These are phyloP conservation scores for Claviceps arundinis DNA, from an alignment of 2,329 filamentous ascomycete genomes.

Conservation along the genomic window DNA sequence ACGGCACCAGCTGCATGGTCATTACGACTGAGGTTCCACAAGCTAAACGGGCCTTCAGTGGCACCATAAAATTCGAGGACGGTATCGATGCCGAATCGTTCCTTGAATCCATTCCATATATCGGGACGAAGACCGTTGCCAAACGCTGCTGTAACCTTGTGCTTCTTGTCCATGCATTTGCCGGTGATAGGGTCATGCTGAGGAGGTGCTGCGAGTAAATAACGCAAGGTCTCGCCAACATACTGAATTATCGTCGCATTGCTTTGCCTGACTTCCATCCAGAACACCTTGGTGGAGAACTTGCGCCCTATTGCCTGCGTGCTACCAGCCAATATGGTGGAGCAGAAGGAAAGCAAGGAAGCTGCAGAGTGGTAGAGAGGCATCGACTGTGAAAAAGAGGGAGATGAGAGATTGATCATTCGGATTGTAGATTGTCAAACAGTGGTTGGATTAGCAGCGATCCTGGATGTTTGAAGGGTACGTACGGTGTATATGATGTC, in stretches of 20 bases:
- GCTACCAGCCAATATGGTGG: conserved; percentile 44
- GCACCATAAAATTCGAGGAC: conserved; percentile 73
- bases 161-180: conserved; percentile 55
- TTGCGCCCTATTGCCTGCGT: conserved; percentile 62
- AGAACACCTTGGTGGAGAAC: conserved; percentile 68
- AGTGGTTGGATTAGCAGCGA: neutral
- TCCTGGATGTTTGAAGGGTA: conserved; percentile 24
- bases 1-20: conserved; percentile 64
- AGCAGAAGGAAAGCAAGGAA: conserved; percentile 52
- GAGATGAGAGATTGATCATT: neutral
- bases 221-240: conserved; percentile 77
- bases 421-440: neutral
- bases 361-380: conserved; percentile 81
- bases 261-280: conserved; percentile 58
- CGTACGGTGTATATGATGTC: conserved; percentile 58
- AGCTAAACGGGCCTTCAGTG: conserved; percentile 56
- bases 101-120: conserved; percentile 72
- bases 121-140: conserved; percentile 80
- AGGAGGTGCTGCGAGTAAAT: conserved; percentile 56
- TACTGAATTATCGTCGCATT: conserved; percentile 72
- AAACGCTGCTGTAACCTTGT: conserved; percentile 62
- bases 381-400: conserved; percentile 45
- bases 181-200: conserved; percentile 50
- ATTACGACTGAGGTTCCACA: conserved; percentile 63
- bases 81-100: conserved; percentile 61